phyloP scores from a whole-genome alignment of 345 rosid genomes.

The Camelina laxa region DNA sequence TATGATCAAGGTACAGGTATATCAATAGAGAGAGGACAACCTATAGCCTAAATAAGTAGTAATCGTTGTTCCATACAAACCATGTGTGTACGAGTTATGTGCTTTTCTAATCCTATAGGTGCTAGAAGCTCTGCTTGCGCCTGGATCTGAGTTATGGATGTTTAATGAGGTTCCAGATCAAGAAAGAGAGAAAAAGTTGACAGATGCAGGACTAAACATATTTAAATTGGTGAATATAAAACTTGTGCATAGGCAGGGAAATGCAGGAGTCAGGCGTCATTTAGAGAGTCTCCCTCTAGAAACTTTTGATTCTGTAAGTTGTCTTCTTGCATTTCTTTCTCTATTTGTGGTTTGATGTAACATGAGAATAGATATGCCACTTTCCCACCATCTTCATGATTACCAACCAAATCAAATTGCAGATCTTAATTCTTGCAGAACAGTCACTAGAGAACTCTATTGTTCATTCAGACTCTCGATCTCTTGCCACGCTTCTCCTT shows the following conservation, averaged over 20 bases:
- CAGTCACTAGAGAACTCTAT: constrained; percentile 90
- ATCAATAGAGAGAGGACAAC: background rate
- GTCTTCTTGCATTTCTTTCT: constrained; percentile 17
- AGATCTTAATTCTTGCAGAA: constrained; percentile 98
- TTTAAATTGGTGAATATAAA: constrained; percentile 60
- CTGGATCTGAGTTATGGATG: constrained; percentile 95
- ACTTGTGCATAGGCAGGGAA: constrained; percentile 85
- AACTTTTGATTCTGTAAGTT: constrained; percentile 94
- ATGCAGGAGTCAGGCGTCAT: constrained; percentile 85
- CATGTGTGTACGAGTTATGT: too few species aligned
- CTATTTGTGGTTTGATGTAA: background rate
- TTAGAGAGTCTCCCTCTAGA: constrained; percentile 84
- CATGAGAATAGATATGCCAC: constrained; percentile 5
- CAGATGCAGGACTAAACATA: constrained; percentile 78
- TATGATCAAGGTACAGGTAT: constrained; percentile 76
- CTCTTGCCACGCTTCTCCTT: constrained; percentile 95
- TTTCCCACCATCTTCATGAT: constrained; percentile 28
- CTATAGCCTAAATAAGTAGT: background rate
- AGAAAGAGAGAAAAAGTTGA: constrained; percentile 80
- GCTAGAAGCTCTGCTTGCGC: constrained; percentile 83
- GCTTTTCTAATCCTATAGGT: constrained; percentile 54
- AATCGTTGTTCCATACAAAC: too few species aligned
- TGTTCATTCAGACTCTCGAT: constrained; percentile 92
- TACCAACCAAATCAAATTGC: constrained; percentile 72
- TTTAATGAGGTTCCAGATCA: constrained; percentile 86